Evolutionary conservation across 2,329 filamentous ascomycete species (phyloP).

Genomic region (Ascochyta viciae-villosae): DNA sequence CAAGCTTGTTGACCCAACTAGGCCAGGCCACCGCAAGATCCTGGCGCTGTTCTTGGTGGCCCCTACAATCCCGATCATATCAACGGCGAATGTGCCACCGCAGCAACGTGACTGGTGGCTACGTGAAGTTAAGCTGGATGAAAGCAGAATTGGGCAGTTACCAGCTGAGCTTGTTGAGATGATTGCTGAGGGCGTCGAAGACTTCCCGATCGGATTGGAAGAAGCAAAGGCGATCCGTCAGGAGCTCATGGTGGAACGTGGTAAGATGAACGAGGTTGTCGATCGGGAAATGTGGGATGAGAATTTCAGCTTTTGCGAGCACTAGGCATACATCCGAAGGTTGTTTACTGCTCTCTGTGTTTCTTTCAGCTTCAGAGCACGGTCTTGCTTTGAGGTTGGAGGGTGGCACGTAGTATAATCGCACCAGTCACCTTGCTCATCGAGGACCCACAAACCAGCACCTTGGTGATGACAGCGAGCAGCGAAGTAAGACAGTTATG

Average conservation of each 20-base stretch:
- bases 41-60: conserved; percentile 66
- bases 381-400: too few relatives aligned
- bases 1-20: conserved; percentile 56
- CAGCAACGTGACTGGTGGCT: conserved; percentile 56
- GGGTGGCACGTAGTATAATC: neutral
- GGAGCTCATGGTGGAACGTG: conserved; percentile 22
- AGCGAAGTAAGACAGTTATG: neutral
- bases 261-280: conserved; percentile 11
- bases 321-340: neutral
- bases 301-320: conserved; percentile 25
- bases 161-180: conserved; percentile 22
- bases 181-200: conserved; percentile 17
- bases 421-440: neutral
- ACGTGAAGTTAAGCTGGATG: conserved; percentile 1
- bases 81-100: conserved; percentile 58
- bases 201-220: conserved; percentile 22
- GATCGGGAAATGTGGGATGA: conserved; percentile 6
- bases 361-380: neutral
- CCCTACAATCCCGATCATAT: conserved; percentile 59
- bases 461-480: neutral
- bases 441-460: neutral
- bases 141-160: conserved; percentile 6
- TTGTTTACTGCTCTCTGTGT: too few relatives aligned
- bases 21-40: conserved; percentile 63
- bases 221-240: conserved; percentile 24